Conservation (phyloP, 108 stramenopile genomes). For the Nannochloropsis gaditana region DNA sequence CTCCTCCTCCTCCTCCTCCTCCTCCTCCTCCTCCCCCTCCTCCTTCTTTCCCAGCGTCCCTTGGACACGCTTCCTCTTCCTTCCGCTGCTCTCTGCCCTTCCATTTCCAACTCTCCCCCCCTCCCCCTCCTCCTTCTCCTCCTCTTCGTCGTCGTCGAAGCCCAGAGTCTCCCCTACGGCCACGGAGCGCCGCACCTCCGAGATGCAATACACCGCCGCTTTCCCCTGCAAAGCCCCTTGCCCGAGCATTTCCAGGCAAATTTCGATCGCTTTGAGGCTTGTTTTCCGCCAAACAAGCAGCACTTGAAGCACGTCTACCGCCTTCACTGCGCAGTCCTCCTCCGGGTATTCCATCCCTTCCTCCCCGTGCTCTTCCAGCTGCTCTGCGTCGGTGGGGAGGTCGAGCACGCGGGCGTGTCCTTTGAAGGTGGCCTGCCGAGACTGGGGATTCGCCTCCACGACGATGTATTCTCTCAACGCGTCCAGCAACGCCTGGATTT, state of each 20-base stretch:
- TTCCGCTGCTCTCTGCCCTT: not conserved
- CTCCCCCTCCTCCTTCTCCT: not conserved
- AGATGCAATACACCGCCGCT: not conserved
- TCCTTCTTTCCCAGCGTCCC: no score
- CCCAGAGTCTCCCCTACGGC: not conserved
- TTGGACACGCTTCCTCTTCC: no score
- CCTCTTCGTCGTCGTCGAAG: not conserved
- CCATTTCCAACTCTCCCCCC: not conserved
- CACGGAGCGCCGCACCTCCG: not conserved
- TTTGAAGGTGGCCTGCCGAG: no score
- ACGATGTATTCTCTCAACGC: not conserved
- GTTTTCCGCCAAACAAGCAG: not conserved
- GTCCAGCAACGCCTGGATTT: not conserved
- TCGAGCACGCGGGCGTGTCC: no score
- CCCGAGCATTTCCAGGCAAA: not conserved
- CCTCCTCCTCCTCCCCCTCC: not conserved
- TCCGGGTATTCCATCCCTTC: not conserved
- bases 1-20: not conserved
- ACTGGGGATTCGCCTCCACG: not conserved
- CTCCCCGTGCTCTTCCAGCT: no score
- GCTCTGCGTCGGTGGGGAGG: no score
- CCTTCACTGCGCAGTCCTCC: not conserved
- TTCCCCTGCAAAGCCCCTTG: not conserved
- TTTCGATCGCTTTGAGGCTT: not conserved
- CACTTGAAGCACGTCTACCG: not conserved